These are phyloP conservation scores for Venturia asperata DNA, from an alignment of 2,329 filamentous ascomycete genomes.

Conservation along the genomic window DNA sequence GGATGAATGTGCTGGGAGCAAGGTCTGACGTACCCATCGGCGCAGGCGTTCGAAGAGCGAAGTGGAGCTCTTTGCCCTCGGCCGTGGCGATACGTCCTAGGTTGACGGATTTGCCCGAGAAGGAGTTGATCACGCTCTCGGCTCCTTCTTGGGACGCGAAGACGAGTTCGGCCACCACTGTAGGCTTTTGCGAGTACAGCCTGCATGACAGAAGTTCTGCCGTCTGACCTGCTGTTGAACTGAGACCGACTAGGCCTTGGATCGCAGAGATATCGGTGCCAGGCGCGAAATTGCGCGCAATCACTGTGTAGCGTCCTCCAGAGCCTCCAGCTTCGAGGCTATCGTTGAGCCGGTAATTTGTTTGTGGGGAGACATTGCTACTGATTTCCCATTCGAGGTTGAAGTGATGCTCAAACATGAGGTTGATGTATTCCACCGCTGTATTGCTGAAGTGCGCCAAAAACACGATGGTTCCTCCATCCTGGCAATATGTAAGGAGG, in stretches of 20 bases:
- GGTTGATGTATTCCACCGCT: constrained; percentile 14
- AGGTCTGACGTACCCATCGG: constrained; percentile 16
- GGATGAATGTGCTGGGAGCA: not conserved
- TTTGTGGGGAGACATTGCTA: not conserved
- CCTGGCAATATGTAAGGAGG: constrained; percentile 19
- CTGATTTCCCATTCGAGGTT: constrained; percentile 17
- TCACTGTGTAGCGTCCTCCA: constrained; percentile 15
- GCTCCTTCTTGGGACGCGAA: constrained; percentile 18
- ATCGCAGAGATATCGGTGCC: constrained; percentile 18
- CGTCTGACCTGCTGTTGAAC: constrained; percentile 1
- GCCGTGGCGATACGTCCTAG: constrained; percentile 17
- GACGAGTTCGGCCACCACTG: constrained; percentile 16
- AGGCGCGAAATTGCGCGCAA: constrained; percentile 18
- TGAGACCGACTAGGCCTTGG: constrained; percentile 11
- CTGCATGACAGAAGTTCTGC: constrained; percentile 13
- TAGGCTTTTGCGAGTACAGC: constrained; percentile 16
- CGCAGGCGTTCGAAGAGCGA: constrained; percentile 12
- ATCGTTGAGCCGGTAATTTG: constrained; percentile 16
- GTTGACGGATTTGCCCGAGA: constrained; percentile 16
- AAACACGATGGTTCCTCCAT: constrained; percentile 19
- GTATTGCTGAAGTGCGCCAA: constrained; percentile 18
- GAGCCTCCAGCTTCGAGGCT: constrained; percentile 17
- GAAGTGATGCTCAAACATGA: constrained; percentile 17
- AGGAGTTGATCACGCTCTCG: constrained; percentile 16
- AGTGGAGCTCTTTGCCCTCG: constrained; percentile 15